Evolutionary conservation across 768 basidiomycete genomes (phyloP).

Genomic region (Mycena galericulata): DNA sequence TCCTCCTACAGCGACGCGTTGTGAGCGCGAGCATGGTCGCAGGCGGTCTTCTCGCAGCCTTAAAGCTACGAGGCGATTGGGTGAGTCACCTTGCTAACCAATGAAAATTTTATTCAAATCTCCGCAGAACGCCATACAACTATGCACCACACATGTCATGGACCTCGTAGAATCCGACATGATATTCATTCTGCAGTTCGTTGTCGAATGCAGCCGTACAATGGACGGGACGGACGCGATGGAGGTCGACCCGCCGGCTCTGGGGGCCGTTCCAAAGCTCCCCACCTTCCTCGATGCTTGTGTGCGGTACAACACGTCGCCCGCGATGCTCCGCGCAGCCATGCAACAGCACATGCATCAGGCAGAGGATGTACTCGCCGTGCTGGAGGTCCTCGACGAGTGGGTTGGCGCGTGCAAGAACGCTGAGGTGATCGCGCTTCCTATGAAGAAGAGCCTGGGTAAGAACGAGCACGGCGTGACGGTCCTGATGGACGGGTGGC

Average conservation of each 20-base stretch:
- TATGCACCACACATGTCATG: constrained; percentile 64
- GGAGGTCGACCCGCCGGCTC: constrained; percentile 46
- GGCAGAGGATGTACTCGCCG: constrained; percentile 58
- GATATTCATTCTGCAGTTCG: constrained; percentile 60
- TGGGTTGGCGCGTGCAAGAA: constrained; percentile 60
- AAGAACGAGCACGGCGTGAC: constrained; percentile 58
- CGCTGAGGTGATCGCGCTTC: constrained; percentile 52
- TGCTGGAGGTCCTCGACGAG: constrained; percentile 60
- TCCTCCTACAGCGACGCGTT: constrained; percentile 67
- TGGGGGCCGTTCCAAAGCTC: constrained; percentile 43
- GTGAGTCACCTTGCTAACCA: constrained; percentile 48
- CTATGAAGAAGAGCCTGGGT: constrained; percentile 51
- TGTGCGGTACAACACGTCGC: constrained; percentile 53
- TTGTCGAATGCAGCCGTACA: constrained; percentile 53
- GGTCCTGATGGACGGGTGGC: constrained; percentile 41
- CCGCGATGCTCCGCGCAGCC: constrained; percentile 59
- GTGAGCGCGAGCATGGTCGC: constrained; percentile 74
- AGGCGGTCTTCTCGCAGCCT: constrained; percentile 64
- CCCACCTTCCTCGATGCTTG: constrained; percentile 51
- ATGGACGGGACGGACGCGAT: constrained; percentile 54
- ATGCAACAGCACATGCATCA: constrained; percentile 63
- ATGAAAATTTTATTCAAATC: background rate
- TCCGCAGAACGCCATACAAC: constrained; percentile 56
- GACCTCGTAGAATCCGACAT: constrained; percentile 79
- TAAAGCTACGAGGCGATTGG: constrained; percentile 76